Base-by-base conservation (phyloP, 139 green algal genomes). In the Zygnema circumcarinatum region DNA sequence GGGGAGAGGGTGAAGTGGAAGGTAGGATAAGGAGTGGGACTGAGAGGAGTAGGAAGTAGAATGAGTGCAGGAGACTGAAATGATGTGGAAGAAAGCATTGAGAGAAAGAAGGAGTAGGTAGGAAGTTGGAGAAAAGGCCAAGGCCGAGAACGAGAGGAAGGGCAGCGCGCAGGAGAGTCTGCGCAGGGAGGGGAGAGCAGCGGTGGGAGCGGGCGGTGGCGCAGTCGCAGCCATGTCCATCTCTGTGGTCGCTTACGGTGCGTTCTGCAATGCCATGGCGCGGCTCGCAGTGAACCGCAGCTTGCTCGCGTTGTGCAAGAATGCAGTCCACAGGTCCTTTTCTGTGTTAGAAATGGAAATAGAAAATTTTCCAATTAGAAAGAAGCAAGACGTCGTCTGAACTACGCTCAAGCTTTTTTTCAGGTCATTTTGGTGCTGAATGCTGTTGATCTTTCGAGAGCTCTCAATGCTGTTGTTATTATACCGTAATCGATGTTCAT, bases 1-100 rank as follows among this genome's bases (percentile, higher is more conserved):
- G 74, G n/a, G 73, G 1, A 31, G 41, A 2, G n/a, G 73, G 73
- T 62, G 74, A 52, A 81, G 74, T 68, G 74, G 74, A 53, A 73
- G 74, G 25, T n/a, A 53, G 74, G 35, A 81, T 69, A 53, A 53
- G 33, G 33, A 62, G 47, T 25, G 47, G 47, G 47, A 62, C 7
- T 62, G 47, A 62, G 47, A 62, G 47, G 16, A 62, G 16, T 62
- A 25, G 47, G 47, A 62, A 62, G 16, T 62, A 16, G 16, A 62
- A 16, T 62, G 47, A 25, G 47, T 25, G 47, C 7, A 62, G 16
- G 47, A 62, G 47, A 62, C 47, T 25, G 47, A 16, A 62, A 62
- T 7, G 47, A 16, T 25, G 47, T 25, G 47, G 47, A 62, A 62
- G 16, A 62, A 62, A 62, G 16, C 47, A 62, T 7, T 25, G 47